These are phyloP conservation scores for Aegilops umbellulata DNA, from an alignment of 176 grass and related monocot genomes.

Conservation along the genomic window DNA sequence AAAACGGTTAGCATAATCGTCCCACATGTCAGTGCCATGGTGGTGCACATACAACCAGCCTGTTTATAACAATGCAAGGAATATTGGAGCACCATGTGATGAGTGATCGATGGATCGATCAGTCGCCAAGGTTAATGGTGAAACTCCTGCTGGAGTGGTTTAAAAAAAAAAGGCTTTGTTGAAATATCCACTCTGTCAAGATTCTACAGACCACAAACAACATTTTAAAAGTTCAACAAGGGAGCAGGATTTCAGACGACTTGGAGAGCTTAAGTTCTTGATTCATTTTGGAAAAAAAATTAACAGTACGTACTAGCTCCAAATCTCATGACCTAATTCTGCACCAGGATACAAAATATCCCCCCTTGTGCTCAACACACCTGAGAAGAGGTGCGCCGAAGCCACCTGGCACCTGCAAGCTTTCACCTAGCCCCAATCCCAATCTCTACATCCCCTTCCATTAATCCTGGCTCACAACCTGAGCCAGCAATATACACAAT, in stretches of 20 bases:
- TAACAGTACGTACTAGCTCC: background rate
- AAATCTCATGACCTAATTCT: slow-evolving; percentile 18
- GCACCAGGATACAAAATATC: slow-evolving; percentile 9
- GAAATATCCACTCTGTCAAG: background rate
- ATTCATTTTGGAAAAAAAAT: slow-evolving; percentile 9
- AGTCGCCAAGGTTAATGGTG: background rate
- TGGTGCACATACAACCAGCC: background rate
- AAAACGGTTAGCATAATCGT: background rate
- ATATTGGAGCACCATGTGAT: background rate
- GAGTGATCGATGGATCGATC: background rate
- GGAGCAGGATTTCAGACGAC: background rate
- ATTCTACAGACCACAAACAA: background rate
- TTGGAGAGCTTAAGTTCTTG: slow-evolving; percentile 19
- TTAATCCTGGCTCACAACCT: background rate
- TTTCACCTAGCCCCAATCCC: background rate
- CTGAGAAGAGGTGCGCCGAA: background rate
- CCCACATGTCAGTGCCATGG: background rate
- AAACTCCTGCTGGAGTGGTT: background rate
- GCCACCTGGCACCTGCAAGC: background rate
- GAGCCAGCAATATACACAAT: slow-evolving; percentile 37
- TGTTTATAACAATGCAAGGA: background rate
- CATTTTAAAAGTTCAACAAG: background rate
- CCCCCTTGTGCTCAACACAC: background rate
- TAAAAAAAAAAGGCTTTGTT: background rate
- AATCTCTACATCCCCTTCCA: slow-evolving; percentile 36